phyloP scores from a whole-genome alignment of 2,329 filamentous ascomycete species.

The Hymenoscyphus scutula region DNA sequence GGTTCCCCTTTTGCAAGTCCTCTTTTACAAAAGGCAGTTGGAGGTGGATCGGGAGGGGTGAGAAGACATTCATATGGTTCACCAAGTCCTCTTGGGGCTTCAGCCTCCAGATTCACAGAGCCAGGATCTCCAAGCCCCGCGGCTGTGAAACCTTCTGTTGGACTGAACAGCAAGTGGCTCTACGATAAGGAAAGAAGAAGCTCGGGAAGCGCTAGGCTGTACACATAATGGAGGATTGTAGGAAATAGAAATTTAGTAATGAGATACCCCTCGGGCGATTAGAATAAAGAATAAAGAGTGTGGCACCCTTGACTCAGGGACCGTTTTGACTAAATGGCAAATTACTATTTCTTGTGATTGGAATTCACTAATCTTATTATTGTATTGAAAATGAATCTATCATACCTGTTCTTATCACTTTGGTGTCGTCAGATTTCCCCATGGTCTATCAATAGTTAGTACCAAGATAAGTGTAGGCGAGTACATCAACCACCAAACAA shows the following conservation, averaged over 20 bases:
- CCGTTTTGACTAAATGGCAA: neutral
- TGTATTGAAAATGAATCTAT: neutral
- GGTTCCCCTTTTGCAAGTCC: slow-evolving; percentile 49
- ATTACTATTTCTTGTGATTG: neutral
- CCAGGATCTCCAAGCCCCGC: slow-evolving; percentile 68
- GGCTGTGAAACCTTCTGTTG: slow-evolving; percentile 67
- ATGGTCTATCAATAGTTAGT: neutral
- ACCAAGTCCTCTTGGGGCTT: slow-evolving; percentile 50
- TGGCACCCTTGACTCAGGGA: neutral
- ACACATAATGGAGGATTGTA: slow-evolving; percentile 25
- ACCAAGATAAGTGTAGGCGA: slow-evolving; percentile 12
- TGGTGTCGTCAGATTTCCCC: neutral
- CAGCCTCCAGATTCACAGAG: slow-evolving; percentile 45
- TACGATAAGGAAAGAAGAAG: slow-evolving; percentile 72
- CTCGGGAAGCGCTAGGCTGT: slow-evolving; percentile 32
- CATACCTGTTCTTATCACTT: neutral
- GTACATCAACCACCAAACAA: slow-evolving; percentile 3
- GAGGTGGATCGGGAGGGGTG: slow-evolving; percentile 42
- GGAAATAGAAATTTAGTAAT: slow-evolving; percentile 13
- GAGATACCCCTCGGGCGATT: slow-evolving; percentile 28
- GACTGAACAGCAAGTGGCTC: slow-evolving; percentile 89
- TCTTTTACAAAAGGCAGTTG: slow-evolving; percentile 67
- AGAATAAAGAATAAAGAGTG: neutral
- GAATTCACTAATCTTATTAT: neutral
- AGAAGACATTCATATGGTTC: slow-evolving; percentile 65